Evolutionary conservation across 106 monocot genomes (phyloP), one percentile per base, ranked within the genome.

Genomic region (Dioscorea zingiberensis): DNA sequence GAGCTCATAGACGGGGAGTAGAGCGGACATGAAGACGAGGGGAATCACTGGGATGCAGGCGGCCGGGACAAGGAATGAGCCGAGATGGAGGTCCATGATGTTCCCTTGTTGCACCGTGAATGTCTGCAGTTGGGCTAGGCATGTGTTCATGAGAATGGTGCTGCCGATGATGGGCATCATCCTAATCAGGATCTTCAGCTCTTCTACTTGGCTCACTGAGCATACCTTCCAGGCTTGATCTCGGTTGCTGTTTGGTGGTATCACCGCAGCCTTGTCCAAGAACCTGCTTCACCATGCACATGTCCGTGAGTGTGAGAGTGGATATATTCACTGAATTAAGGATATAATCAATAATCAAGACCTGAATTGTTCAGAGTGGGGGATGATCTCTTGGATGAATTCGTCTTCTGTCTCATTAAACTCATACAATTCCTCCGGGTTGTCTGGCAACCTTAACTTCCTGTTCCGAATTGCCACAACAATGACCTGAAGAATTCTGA

Each of bases 101-200:
- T 24, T 49, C 13, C 75, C 88, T 27, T 84, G 80, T 14, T 77
- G 58, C 18, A 84, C 63, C 2, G 84, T 73, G 78, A 88, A 84
- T 23, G 84, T 78, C 1, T 70, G 62, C 19, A 87, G 67, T 12
- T 80, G 74, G 17, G 76, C 71, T 3, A 68, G 44, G 54, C 79
- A 73, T 11, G 63, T 51, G 63, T 65, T 66, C 47, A 79, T 49
- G 46, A 83, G 21, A 57, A 87, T 51, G 57, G 83, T 77, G 70
- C 71, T 80, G n/a, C 68, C 49, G 59, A 80, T 55, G 55, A 87
- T 67, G 25, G 87, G 87, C 21, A 83, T 9, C 67, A 87, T 69
- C 7, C 64, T 59, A n/a, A 83, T 51, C 27, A 87, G 25, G 45
- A 70, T 71, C 77, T 83, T 87, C 11, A 64, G 46, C 19, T 87